Conservation (phyloP, 768 basidiomycete species). For the Floccularia luteovirens region DNA sequence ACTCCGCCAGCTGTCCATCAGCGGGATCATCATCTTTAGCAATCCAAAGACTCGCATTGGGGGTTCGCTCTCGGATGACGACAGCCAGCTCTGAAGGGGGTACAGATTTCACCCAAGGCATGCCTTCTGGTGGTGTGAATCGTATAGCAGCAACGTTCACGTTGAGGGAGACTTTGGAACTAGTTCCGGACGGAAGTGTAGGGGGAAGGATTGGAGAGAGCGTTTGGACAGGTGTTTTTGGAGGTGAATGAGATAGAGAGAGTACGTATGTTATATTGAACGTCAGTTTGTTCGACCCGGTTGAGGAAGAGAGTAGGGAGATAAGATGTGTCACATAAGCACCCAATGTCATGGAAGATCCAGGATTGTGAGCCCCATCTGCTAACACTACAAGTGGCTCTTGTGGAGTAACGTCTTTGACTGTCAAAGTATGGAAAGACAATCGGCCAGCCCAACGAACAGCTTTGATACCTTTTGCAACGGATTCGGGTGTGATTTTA, state of each 20-base stretch:
- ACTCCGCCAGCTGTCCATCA: constrained; percentile 16
- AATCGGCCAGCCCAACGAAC: constrained; percentile 81
- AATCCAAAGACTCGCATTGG: constrained; percentile 39
- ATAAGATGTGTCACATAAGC: constrained; percentile 47
- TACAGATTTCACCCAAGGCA: constrained; percentile 88
- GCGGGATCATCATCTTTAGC: constrained; percentile 20
- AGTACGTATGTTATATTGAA: constrained; percentile 64
- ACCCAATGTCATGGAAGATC: constrained; percentile 63
- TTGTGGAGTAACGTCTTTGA: constrained; percentile 12
- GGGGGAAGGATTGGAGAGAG: constrained; percentile 57
- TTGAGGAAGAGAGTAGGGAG: constrained; percentile 6
- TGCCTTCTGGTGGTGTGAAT: constrained; percentile 77
- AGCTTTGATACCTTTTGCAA: constrained; percentile 49
- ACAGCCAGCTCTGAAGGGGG: constrained; percentile 39
- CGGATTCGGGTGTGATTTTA: constrained; percentile 38
- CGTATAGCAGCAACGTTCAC: constrained; percentile 46
- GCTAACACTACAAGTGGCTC: constrained; percentile 45
- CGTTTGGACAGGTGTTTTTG: constrained; percentile 71
- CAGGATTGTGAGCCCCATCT: constrained; percentile 92
- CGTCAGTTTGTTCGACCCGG: constrained; percentile 9
- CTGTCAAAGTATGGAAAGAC: constrained; percentile 49
- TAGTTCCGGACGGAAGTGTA: constrained; percentile 17
- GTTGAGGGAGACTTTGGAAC: constrained; percentile 16
- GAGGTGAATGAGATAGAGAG: constrained; percentile 79
- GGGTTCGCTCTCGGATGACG: constrained; percentile 33